phyloP scores from a whole-genome alignment of 2,329 filamentous ascomycete genomes.

The Emericellopsis cladophorae region DNA sequence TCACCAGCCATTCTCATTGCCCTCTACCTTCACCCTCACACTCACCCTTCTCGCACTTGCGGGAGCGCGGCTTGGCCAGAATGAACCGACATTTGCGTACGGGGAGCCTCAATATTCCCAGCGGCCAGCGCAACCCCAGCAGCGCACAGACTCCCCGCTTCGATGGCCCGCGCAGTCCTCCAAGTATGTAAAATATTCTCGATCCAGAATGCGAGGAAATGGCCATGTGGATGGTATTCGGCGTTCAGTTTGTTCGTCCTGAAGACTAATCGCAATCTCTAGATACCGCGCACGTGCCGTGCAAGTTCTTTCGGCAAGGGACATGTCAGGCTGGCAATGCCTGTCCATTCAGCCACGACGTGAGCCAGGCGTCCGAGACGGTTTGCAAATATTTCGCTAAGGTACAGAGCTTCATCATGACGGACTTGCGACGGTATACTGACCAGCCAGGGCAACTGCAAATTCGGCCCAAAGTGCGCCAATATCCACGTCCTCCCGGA shows the following conservation, averaged over 20 bases:
- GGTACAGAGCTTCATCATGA: conserved; percentile 33
- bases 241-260: not conserved
- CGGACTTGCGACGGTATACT: not conserved
- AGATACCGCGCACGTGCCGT: conserved; percentile 96
- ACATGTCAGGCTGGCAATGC: conserved; percentile 91
- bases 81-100: conserved; percentile 41
- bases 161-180: conserved; percentile 49
- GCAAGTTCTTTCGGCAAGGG: conserved; percentile 98
- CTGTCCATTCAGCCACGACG: conserved; percentile 92
- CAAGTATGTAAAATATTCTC: conserved; percentile 34
- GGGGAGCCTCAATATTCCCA: conserved; percentile 41
- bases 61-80: too few relatives aligned
- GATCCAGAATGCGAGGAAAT: too few relatives aligned
- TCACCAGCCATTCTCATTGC: not conserved
- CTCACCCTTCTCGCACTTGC: not conserved
- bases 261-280: not conserved
- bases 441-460: conserved; percentile 74
- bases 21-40: not conserved
- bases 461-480: conserved; percentile 95
- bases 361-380: conserved; percentile 71
- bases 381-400: conserved; percentile 99
- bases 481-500: conserved; percentile 93
- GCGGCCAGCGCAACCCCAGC: conserved; percentile 8
- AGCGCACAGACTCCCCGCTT: conserved; percentile 26
- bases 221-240: too few relatives aligned